phyloP scores from a whole-genome alignment of 1,139 yeast species.

The Nakaseomyces delphensis region DNA sequence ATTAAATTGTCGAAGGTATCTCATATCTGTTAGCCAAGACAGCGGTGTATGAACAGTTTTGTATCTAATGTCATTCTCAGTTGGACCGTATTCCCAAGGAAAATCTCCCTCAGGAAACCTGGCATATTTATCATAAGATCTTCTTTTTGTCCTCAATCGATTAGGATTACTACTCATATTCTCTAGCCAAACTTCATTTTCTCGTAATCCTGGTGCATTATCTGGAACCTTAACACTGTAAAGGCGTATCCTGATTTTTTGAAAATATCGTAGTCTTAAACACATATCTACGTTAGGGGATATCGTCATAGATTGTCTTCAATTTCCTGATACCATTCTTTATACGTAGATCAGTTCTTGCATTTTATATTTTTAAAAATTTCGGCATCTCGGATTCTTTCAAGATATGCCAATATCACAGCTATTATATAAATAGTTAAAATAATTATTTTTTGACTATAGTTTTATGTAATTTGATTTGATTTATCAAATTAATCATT shows the following conservation, averaged over 20 bases:
- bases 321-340: no score
- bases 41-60: conserved; percentile 33
- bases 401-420: no score
- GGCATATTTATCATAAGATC: background rate
- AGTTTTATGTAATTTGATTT: no score
- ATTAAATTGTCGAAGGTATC: conserved; percentile 28
- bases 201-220: conserved; percentile 41
- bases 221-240: conserved; percentile 20
- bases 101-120: background rate
- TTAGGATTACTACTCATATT: conserved; percentile 16
- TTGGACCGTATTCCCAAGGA: background rate
- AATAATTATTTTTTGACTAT: no score
- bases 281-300: background rate
- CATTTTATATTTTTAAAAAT: no score
- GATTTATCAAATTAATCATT: no score
- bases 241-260: background rate
- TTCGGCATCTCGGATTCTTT: no score
- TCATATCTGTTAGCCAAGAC: conserved; percentile 31
- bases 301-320: background rate
- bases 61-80: conserved; percentile 21
- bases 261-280: background rate
- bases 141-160: conserved; percentile 4
- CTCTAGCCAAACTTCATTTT: conserved; percentile 41
- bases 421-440: no score
- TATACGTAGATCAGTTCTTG: no score